These are phyloP conservation scores for Aspergillaceae sp. DNA, from an alignment of 2,329 filamentous ascomycete species.

Conservation along the genomic window DNA sequence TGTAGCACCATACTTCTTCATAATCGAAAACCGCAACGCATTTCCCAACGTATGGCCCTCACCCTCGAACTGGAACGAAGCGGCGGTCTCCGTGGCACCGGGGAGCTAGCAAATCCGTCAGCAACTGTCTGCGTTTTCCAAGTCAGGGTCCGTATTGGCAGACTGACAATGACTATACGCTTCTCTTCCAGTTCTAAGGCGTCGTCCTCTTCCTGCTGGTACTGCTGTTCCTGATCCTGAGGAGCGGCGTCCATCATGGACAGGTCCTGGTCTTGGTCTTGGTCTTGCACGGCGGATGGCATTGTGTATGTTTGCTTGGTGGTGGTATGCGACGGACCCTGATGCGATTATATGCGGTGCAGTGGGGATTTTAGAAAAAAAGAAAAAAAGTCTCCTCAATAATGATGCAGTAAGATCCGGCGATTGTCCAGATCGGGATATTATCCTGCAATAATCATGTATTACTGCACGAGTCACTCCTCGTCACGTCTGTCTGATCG, in stretches of 20 bases:
- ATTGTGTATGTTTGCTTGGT: constrained; percentile 12
- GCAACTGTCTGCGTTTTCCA: background rate
- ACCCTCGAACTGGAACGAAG: constrained; percentile 87
- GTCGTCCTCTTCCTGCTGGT: constrained; percentile 43
- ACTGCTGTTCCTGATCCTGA: constrained; percentile 33
- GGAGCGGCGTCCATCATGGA: constrained; percentile 32
- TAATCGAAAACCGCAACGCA: constrained; percentile 86
- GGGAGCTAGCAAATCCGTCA: constrained; percentile 54
- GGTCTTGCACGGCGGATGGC: constrained; percentile 25
- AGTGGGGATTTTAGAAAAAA: no score
- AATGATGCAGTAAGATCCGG: no score
- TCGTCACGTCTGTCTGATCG: no score
- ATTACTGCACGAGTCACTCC: no score
- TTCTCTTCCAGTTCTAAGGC: constrained; percentile 35
- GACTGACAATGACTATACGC: constrained; percentile 55
- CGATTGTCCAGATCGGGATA: no score
- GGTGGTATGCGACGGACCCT: no score
- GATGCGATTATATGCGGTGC: no score
- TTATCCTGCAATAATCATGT: no score
- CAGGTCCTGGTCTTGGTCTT: constrained; percentile 29
- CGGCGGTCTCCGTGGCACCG: constrained; percentile 73
- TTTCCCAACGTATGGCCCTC: constrained; percentile 96
- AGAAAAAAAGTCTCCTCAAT: no score
- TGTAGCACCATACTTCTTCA: constrained; percentile 69
- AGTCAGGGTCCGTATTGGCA: background rate